Conservation (phyloP, 2,329 filamentous ascomycete genomes). For the Trichoderma lentiforme region DNA sequence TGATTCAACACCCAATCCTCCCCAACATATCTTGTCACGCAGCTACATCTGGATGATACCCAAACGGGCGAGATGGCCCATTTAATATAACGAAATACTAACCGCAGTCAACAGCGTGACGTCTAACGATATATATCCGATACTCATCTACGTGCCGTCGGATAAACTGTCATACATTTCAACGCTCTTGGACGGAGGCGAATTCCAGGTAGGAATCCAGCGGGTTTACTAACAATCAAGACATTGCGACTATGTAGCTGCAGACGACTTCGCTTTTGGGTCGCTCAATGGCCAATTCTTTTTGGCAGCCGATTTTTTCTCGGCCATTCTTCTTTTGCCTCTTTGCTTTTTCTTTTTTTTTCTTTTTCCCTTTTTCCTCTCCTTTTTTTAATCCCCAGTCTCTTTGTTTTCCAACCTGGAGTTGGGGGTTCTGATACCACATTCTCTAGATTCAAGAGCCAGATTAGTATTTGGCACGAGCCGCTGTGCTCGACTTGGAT, state of each 20-base stretch:
- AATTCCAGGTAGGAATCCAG: slow-evolving; percentile 3
- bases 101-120: slow-evolving; percentile 11
- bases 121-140: not conserved
- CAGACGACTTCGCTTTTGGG: not conserved
- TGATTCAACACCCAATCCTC: not conserved
- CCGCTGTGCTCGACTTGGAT: not conserved
- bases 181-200: not conserved
- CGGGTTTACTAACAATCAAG: not conserved
- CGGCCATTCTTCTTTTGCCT: not conserved
- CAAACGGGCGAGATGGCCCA: not conserved
- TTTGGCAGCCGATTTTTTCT: not conserved
- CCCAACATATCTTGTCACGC: not conserved
- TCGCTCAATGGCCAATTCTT: not conserved
- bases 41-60: not conserved
- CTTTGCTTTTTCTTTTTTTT: not conserved
- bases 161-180: not conserved
- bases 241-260: not conserved
- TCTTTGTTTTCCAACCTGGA: not conserved
- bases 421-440: not conserved
- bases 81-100: slow-evolving; percentile 10
- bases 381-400: not conserved
- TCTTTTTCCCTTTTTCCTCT: not conserved
- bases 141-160: not conserved
- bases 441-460: not conserved
- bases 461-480: not conserved